A percentile compares a stretch with the other conserved stretches of the same genome.
Conservation (phyloP, 352 stramenopile species). For the Aphanomyces stellatus region DNA sequence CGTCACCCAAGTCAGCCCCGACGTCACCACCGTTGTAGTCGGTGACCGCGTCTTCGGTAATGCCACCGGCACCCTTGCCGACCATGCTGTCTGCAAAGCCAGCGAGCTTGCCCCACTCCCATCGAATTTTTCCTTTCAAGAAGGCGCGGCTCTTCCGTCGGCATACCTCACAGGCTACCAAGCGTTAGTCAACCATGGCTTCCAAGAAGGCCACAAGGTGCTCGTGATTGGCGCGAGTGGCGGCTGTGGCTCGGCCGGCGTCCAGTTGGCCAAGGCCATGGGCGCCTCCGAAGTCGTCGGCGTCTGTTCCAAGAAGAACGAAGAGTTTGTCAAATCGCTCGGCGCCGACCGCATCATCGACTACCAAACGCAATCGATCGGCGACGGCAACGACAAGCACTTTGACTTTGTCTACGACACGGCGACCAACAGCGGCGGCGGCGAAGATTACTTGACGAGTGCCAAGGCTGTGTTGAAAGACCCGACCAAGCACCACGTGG, state of each 20-base stretch:
- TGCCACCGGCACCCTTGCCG: conserved; percentile 41
- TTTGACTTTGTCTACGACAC: conserved; percentile 19
- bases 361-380: conserved; percentile 40
- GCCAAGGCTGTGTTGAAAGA: conserved; percentile 23
- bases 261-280: conserved; percentile 79
- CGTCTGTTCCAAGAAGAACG: conserved; percentile 79
- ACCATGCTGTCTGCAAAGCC: conserved; percentile 36
- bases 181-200: conserved; percentile 29
- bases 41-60: conserved; percentile 61
- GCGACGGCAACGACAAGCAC: background rate
- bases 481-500: background rate
- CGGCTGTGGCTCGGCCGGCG: conserved; percentile 73
- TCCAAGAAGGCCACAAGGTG: conserved; percentile 26
- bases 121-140: conserved; percentile 33
- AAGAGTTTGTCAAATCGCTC: conserved; percentile 53
- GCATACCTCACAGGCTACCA: conserved; percentile 54
- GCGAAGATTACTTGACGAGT: conserved; percentile 1
- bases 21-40: conserved; percentile 36
- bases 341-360: conserved; percentile 77
- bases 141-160: conserved; percentile 44
- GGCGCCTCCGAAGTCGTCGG: conserved; percentile 65
- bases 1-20: conserved; percentile 40
- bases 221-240: conserved; percentile 59
- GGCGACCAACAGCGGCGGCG: background rate
- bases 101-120: conserved; percentile 42